Evolutionary conservation across 768 basidiomycete species (phyloP), one percentile per base, ranked within the genome.

Genomic region (Austroboletus eburneus): DNA sequence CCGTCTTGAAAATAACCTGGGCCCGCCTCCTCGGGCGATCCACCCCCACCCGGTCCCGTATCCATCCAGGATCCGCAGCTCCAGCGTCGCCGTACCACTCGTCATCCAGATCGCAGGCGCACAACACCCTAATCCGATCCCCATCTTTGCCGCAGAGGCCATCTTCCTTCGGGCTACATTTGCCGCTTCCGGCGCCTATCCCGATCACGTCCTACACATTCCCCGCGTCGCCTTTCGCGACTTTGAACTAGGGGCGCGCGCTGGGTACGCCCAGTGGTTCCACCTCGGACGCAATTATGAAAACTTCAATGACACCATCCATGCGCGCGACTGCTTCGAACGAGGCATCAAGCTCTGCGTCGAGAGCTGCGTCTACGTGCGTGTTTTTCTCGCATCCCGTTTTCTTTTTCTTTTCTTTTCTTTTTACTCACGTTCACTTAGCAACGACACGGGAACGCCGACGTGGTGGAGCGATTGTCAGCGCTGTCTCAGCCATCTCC

Each of bases 241-340:
- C 59, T 96, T 88, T 57, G 94, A 97, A 62, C 69, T 73, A 2
- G 82, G 90, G 3, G 94, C 92, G 0, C 73, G 87, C 21, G 79
- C 75, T 1, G 93, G 94, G 0, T 86, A 81, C 52, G 69, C 74
- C 3, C 69, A 77, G n/a, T 97, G 95, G 94, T 96, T 93, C 69
- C 77, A 85, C 21, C 76, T 97, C 1, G 95, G 91, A 0, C 71
- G 91, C 14, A 93, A 95, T 51, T 96, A 97, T 59, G 94, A 97
- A 69, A 82, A 80, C 37, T 91, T 88, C 50, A 83, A 82, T 18
- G 91, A 98, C 62, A 41, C 76, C 1, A 54, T 65, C 0, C 79
- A 85, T 35, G 93, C 94, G 2, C 80, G 71, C 51, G 89, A 91
- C 22, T 94, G 91, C 62, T 96, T 92, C 58, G 86, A 91, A 54